These are phyloP conservation scores for Suillus clintonianus DNA, from an alignment of 768 basidiomycete genomes.

Conservation along the genomic window DNA sequence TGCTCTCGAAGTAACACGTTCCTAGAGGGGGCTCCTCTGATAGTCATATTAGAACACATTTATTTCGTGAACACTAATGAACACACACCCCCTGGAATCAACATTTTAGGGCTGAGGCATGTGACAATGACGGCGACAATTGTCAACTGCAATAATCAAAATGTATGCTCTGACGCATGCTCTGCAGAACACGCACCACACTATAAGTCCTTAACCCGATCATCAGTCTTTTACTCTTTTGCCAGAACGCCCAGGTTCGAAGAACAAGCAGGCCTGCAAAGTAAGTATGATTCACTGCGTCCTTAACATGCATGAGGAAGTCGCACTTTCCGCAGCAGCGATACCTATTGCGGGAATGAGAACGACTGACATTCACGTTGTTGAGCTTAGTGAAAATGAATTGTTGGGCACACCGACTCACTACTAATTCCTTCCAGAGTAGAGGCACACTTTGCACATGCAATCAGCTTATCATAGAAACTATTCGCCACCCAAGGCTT, in stretches of 20 bases:
- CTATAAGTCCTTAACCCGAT: constrained; percentile 14
- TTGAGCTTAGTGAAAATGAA: background rate
- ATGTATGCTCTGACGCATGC: background rate
- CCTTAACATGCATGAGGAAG: background rate
- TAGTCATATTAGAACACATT: background rate
- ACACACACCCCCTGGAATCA: constrained; percentile 9
- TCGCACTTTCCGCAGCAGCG: constrained; percentile 7
- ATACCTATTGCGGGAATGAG: constrained; percentile 9
- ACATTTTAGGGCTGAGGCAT: background rate
- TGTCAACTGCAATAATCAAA: constrained; percentile 4
- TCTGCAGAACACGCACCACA: constrained; percentile 6
- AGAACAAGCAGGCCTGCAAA: constrained; percentile 14
- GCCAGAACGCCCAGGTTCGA: constrained; percentile 23
- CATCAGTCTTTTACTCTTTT: constrained; percentile 11
- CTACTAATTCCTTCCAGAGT: constrained; percentile 8
- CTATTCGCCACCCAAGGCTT: background rate
- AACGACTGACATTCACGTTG: background rate
- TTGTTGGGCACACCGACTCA: background rate
- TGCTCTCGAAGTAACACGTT: background rate
- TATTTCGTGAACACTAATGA: background rate
- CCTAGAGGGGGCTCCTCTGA: background rate
- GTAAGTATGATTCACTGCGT: background rate
- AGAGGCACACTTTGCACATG: background rate
- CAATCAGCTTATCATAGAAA: constrained; percentile 1
- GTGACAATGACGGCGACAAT: constrained; percentile 4